phyloP scores from a whole-genome alignment of 805 yeast genomes.

The Torulaspora maleeae region DNA sequence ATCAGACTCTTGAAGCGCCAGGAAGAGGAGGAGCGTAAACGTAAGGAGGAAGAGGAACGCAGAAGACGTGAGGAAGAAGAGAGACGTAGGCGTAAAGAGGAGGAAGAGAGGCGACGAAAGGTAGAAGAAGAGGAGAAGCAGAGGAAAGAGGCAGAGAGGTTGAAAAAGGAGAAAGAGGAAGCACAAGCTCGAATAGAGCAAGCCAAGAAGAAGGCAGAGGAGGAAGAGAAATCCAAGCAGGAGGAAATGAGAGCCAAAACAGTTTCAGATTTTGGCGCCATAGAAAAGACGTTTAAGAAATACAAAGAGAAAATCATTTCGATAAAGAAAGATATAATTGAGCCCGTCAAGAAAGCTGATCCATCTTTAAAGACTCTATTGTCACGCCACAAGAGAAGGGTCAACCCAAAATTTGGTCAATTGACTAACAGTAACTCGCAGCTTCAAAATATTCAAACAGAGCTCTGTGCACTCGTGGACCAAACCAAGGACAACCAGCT shows the following conservation, averaged over 20 bases:
- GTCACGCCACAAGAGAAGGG: constrained; percentile 60
- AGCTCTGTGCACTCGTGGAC: constrained; percentile 46
- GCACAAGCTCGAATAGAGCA: constrained; percentile 20
- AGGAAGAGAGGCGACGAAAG: constrained; percentile 16
- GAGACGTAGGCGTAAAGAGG: constrained; percentile 11
- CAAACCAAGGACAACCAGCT: constrained; percentile 47
- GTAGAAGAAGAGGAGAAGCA: constrained; percentile 16
- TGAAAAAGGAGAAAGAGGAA: constrained; percentile 19
- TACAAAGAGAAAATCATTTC: constrained; percentile 50
- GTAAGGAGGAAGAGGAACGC: constrained; percentile 18
- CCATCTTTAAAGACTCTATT: constrained; percentile 51
- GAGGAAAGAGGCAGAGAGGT: constrained; percentile 16
- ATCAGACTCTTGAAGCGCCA: constrained; percentile 9
- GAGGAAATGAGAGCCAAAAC: constrained; percentile 22
- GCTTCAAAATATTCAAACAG: constrained; percentile 46
- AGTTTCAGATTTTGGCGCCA: constrained; percentile 29
- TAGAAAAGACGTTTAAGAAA: constrained; percentile 43
- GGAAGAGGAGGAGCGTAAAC: constrained; percentile 15
- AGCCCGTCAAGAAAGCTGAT: constrained; percentile 46
- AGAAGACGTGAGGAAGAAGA: constrained; percentile 16
- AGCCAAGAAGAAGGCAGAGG: constrained; percentile 13
- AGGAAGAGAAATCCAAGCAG: constrained; percentile 13
- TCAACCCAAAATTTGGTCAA: constrained; percentile 90
- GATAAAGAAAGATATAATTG: constrained; percentile 58
- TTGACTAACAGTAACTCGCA: constrained; percentile 68